A percentile compares a stretch with the other conserved stretches of the same genome.
Conservation (phyloP, 208 protist species). For the Leishmania amazonensis region DNA sequence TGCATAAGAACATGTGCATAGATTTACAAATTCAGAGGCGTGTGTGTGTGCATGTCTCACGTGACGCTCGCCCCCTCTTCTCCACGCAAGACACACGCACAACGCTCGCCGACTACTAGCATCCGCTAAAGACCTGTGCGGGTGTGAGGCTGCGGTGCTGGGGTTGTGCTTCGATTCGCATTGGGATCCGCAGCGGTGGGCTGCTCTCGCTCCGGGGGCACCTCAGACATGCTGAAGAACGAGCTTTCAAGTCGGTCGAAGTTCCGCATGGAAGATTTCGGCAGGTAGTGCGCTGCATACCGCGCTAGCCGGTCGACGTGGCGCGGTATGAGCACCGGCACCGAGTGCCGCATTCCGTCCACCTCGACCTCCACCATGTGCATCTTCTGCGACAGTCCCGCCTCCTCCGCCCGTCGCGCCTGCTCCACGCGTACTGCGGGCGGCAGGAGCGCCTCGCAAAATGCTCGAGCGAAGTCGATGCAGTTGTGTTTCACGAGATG, state of each 20-base stretch:
- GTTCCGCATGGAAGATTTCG: not conserved
- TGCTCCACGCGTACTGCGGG: slow-evolving; percentile 27
- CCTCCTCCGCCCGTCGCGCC: not conserved
- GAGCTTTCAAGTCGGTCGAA: not conserved
- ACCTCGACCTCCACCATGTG: slow-evolving; percentile 29
- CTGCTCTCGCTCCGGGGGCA: slow-evolving; percentile 8
- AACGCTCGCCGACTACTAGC: not conserved
- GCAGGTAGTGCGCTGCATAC: slow-evolving; percentile 23
- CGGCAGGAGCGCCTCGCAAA: slow-evolving; percentile 46
- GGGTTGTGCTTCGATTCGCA: not conserved
- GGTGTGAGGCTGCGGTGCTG: not conserved
- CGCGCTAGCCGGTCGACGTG: slow-evolving; percentile 44
- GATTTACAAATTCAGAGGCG: not conserved
- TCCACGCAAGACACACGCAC: not conserved
- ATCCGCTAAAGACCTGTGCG: not conserved
- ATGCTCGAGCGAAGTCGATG: slow-evolving; percentile 58
- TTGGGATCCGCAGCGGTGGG: slow-evolving; percentile 28
- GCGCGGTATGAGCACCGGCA: slow-evolving; percentile 41
- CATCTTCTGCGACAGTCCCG: slow-evolving; percentile 10
- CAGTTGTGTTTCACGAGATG: slow-evolving; percentile 70
- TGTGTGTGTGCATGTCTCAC: not conserved
- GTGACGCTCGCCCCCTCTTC: not conserved
- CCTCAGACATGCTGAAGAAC: not conserved
- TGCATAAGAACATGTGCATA: not conserved
- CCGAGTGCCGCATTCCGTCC: slow-evolving; percentile 2